Evolutionary conservation across 139 green algal species (phyloP).

Genomic region (Micromonas pusilla): DNA sequence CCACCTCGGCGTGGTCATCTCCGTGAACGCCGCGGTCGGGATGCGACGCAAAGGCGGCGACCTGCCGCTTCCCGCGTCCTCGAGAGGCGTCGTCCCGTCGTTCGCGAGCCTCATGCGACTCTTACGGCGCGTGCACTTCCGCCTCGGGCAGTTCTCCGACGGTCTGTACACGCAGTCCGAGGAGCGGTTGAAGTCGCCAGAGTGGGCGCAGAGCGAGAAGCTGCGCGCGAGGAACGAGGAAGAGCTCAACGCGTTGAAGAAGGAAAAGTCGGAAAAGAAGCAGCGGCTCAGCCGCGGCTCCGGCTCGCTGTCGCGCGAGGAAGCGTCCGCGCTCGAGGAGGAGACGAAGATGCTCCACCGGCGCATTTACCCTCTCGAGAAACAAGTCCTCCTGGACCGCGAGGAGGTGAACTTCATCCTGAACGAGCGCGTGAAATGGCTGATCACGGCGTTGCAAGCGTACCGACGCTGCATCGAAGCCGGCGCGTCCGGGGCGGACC

Average conservation of each 20-base stretch:
- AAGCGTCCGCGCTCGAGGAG: not conserved
- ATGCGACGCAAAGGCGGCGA: too few species aligned
- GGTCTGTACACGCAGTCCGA: conserved; percentile 51
- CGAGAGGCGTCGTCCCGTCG: too few species aligned
- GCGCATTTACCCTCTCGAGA: not conserved
- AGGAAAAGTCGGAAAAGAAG: not conserved
- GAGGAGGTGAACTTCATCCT: not conserved
- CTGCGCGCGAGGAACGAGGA: conserved; percentile 38
- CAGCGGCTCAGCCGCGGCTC: too few species aligned
- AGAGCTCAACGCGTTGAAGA: not conserved
- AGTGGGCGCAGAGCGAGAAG: conserved; percentile 42
- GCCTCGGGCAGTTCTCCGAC: conserved; percentile 71
- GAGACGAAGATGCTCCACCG: not conserved
- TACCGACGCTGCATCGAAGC: conserved; percentile 1
- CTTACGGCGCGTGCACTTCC: conserved; percentile 51
- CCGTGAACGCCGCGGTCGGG: not conserved
- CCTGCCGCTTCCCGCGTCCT: too few species aligned
- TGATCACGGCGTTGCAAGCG: not conserved
- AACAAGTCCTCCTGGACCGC: not conserved
- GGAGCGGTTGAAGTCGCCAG: conserved; percentile 45
- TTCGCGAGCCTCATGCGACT: not conserved
- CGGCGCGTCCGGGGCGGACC: too few species aligned
- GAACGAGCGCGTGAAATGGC: not conserved
- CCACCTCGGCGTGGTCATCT: not conserved
- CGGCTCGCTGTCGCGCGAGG: too few species aligned